Base-by-base conservation (phyloP, 768 basidiomycete species). In the Russula ochroleuca region DNA sequence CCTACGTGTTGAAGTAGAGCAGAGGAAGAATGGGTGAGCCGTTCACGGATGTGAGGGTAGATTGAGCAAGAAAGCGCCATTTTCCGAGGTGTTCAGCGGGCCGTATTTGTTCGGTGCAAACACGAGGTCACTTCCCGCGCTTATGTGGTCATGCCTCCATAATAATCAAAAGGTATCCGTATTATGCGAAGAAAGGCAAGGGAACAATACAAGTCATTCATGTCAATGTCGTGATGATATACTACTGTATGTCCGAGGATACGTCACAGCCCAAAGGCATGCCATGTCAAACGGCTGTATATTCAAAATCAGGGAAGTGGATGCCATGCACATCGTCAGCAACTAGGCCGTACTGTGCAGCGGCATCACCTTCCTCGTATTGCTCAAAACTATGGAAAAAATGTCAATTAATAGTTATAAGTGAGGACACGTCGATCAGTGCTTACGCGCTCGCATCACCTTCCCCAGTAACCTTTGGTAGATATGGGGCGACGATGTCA, bases 381-480 rank as follows among this genome's bases (percentile, higher is more conserved):
- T 77, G 78, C 69, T 92, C 90, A 67, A 92, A 92, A 23, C 89
- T 92, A 68, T 11, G 37, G 28, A 45, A 11, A 33, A 47, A 19
- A 25, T 54, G 17, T 15, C n/a, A 38, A 31, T 68, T 38, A 61
- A 45, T 28, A 13, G 3, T n/a, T 48, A 25, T 43, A 17, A 40
- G 4, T n/a, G n/a, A 57, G 41, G 11, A 41, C 49, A 23, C 25
- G 53, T 28, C 58, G n/a, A 15, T n/a, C 15, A 56, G 28, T 41
- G 83, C 90, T 74, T 72, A 92, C 89, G 90, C 90, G 85, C 91
- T 94, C 6, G 96, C 90, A 74, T 99, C 97, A 1, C 97, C 97
- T 13, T 98, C 97, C 10, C 93, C 88, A 38, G 78, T 83, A 53
- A 98, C 93, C 73, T 88, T 88, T 14, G 97, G 97, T 56, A 98